Evolutionary conservation across 805 yeast species (phyloP).

Genomic region (Candida cerambycidarum): DNA sequence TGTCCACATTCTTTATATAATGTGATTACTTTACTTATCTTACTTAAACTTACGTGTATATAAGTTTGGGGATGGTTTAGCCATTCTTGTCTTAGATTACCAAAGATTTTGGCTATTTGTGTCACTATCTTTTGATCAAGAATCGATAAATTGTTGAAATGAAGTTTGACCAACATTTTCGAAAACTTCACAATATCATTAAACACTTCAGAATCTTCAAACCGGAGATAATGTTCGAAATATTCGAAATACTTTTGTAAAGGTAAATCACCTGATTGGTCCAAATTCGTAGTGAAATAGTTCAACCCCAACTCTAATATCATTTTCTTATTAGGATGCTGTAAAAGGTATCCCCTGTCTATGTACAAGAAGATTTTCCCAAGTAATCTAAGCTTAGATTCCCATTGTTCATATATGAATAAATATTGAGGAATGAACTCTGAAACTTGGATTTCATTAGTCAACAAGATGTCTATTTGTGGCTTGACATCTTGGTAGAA

Average conservation of each 20-base stretch:
- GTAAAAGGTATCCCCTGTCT: constrained; percentile 35
- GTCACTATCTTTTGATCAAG: constrained; percentile 15
- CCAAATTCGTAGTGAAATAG: constrained; percentile 20
- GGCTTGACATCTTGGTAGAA: constrained; percentile 16
- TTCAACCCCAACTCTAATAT: constrained; percentile 26
- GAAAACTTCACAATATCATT: constrained; percentile 16
- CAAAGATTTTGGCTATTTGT: constrained; percentile 18
- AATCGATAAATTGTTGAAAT: constrained; percentile 16
- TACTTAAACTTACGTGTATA: constrained; percentile 13
- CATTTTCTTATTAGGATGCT: constrained; percentile 28
- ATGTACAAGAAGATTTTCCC: constrained; percentile 34
- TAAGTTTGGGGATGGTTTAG: constrained; percentile 16
- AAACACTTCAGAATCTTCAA: neutral
- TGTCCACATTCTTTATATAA: constrained; percentile 22
- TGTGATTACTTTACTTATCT: constrained; percentile 19
- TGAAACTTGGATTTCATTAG: constrained; percentile 3
- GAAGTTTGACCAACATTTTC: constrained; percentile 21
- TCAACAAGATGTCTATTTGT: constrained; percentile 5
- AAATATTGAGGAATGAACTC: constrained; percentile 14
- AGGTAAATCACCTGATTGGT: constrained; percentile 6
- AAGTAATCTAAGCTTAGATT: constrained; percentile 21
- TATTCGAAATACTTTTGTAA: constrained; percentile 14
- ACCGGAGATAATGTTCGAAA: constrained; percentile 10
- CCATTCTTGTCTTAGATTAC: constrained; percentile 19
- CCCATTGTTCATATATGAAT: constrained; percentile 23